Conservation (phyloP, 2,329 filamentous ascomycete genomes). For the Nemania diffusa region DNA sequence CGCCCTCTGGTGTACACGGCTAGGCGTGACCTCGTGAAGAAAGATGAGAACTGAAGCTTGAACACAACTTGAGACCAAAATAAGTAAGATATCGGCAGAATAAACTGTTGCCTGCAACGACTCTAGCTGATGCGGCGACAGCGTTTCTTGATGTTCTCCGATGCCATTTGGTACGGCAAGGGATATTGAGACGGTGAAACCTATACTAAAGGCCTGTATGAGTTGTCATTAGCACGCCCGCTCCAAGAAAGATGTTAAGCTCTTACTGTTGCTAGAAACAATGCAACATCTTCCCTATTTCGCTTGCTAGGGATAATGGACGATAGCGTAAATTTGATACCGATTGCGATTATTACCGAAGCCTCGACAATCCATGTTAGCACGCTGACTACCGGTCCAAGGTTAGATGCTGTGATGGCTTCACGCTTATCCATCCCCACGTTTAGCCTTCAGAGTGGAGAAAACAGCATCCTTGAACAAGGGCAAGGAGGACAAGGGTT, state of each 20-base stretch:
- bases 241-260: not conserved
- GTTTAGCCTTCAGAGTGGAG: slow-evolving; percentile 7
- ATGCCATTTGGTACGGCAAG: slow-evolving; percentile 36
- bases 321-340: slow-evolving; percentile 35
- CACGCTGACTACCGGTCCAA: slow-evolving; percentile 35
- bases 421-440: slow-evolving; percentile 34
- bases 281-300: slow-evolving; percentile 29
- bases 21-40: slow-evolving; percentile 31
- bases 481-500: not conserved
- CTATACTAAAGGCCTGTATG: slow-evolving; percentile 32
- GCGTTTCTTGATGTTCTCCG: slow-evolving; percentile 28
- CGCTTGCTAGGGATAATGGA: slow-evolving; percentile 26
- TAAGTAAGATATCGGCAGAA: slow-evolving; percentile 29
- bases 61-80: slow-evolving; percentile 29
- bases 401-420: slow-evolving; percentile 30
- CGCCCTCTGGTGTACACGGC: slow-evolving; percentile 15
- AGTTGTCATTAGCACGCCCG: slow-evolving; percentile 19
- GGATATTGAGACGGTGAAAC: slow-evolving; percentile 34
- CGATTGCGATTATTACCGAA: slow-evolving; percentile 31
- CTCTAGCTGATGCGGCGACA: slow-evolving; percentile 32
- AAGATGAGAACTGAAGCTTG: slow-evolving; percentile 34
- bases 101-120: slow-evolving; percentile 32
- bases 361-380: slow-evolving; percentile 35
- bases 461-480: not conserved
- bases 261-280: slow-evolving; percentile 33